Percentiles rank a stretch among this genome's conserved stretches.
Conservation (phyloP, 2,329 filamentous ascomycete genomes). For the Diplodia intermedia region DNA sequence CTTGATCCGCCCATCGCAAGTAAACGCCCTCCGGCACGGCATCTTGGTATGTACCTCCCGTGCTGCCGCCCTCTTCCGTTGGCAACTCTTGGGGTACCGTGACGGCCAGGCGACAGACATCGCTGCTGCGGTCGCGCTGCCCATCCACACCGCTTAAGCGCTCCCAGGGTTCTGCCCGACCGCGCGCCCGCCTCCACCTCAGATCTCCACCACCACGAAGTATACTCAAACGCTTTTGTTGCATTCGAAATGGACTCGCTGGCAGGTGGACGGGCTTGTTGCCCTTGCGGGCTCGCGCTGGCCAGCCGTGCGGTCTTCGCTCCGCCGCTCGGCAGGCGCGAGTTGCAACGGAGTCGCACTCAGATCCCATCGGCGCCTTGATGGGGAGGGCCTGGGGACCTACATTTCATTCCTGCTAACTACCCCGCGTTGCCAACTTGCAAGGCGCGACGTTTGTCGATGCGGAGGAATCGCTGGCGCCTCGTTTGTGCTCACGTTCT, state of each 20-base stretch:
- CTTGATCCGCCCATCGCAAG: constrained; percentile 22
- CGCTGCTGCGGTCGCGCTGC: constrained; percentile 23
- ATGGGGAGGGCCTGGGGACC: constrained; percentile 11
- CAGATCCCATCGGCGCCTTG: constrained; percentile 14
- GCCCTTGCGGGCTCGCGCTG: constrained; percentile 3
- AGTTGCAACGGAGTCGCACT: background rate
- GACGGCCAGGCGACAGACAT: constrained; percentile 18
- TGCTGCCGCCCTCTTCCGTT: constrained; percentile 10
- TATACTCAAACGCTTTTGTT: constrained; percentile 21
- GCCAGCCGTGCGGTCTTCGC: constrained; percentile 8
- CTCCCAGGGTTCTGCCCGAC: constrained; percentile 13
- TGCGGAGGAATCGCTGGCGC: constrained; percentile 16
- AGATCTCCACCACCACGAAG: background rate
- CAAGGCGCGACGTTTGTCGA: constrained; percentile 15
- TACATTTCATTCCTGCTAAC: constrained; percentile 25
- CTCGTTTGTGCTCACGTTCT: constrained; percentile 15
- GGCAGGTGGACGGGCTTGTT: constrained; percentile 13
- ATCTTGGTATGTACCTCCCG: constrained; percentile 28
- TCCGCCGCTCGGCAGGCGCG: constrained; percentile 11
- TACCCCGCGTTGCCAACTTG: constrained; percentile 1
- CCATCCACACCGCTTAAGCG: constrained; percentile 22
- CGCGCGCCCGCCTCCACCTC: constrained; percentile 8
- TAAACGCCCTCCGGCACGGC: background rate
- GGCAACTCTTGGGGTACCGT: constrained; percentile 20
- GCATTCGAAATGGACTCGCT: constrained; percentile 24